Conservation (phyloP, 768 basidiomycete genomes). For the Cystoderma amianthinum region DNA sequence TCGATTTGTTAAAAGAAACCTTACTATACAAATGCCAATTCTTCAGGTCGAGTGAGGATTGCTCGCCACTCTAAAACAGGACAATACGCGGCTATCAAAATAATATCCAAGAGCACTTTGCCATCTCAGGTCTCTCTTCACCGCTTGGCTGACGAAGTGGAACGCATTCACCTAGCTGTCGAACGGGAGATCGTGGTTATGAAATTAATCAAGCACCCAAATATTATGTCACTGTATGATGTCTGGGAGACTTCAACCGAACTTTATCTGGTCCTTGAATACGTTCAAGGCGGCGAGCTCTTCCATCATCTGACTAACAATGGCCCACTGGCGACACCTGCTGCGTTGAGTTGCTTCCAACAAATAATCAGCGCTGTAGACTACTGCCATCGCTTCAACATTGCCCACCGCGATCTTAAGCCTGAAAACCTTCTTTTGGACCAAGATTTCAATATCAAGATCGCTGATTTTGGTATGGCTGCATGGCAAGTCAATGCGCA, state of each 20-base stretch:
- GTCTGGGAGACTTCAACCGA: conserved; percentile 93
- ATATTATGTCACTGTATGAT: conserved; percentile 90
- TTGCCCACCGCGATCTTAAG: conserved; percentile 91
- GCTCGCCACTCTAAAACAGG: conserved; percentile 85
- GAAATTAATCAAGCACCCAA: conserved; percentile 95
- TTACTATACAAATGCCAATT: neutral
- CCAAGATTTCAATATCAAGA: conserved; percentile 80
- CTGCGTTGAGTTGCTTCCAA: conserved; percentile 84
- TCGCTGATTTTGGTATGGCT: conserved; percentile 98
- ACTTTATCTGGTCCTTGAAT: conserved; percentile 90
- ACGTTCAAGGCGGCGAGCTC: conserved; percentile 90
- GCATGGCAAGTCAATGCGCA: conserved; percentile 67
- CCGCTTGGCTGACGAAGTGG: conserved; percentile 65
- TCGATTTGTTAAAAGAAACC: neutral
- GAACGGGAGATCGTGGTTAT: conserved; percentile 96
- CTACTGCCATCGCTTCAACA: conserved; percentile 92
- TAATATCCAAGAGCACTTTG: conserved; percentile 73
- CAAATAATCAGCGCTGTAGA: conserved; percentile 90
- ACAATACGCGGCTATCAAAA: conserved; percentile 91
- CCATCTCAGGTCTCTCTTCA: conserved; percentile 63
- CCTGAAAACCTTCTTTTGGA: conserved; percentile 91
- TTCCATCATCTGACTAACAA: conserved; percentile 86
- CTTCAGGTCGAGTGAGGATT: conserved; percentile 80
- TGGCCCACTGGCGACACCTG: conserved; percentile 60
- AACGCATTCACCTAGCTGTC: conserved; percentile 72